Base-by-base conservation (phyloP, 2,329 filamentous ascomycete genomes). In the Alternaria brassicicola region DNA sequence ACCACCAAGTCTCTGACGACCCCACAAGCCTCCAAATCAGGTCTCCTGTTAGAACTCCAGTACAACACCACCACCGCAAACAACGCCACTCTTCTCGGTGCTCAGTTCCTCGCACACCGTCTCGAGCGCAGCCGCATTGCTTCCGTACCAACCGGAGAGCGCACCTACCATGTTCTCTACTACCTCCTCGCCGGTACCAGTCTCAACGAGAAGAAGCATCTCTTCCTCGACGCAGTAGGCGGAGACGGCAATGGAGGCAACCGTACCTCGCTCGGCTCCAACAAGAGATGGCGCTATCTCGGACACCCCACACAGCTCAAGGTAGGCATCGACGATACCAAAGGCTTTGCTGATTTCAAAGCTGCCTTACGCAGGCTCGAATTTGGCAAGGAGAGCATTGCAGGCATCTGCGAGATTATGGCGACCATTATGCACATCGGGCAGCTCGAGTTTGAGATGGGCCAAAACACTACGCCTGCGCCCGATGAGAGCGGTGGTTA, bases 281-380 rank as follows among this genome's bases (percentile, higher is more conserved):
- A 89, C 70, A 96, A 92, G 80, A 85, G 95, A 78, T 99, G 95
- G 95, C 91, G 93, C 75, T 99, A 96, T 73, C 85, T 99, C 3
- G 95, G 95, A 3, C 95, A 99, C 69, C 95, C 94, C 1, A 97
- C 94, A 0, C 95, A 99, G 78, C 85, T 99, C 64, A 98, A 97
- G 77, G 92, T 98, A 26, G 95, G 95, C 57, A 93, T 99, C 75
- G 97, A 99, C 71, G 95, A 99, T 73, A 85, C 89, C 2, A 93
- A 97, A 72, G 95, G 94, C 4, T 99, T 99, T 78, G 92, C 96
- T 74, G 89, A 98, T 52, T 98, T 99, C 84, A 98, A 98, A 82
- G 97, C 92, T 1, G 95, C 95, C 1, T 81, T 99, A 47, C 87
- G 93, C 64, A 97, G 96, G 78, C 85, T 99, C 13, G 95, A 98